Evolutionary conservation across 371 early-diverging fungal genomes (phyloP).

Genomic region (Mucor racemosus): DNA sequence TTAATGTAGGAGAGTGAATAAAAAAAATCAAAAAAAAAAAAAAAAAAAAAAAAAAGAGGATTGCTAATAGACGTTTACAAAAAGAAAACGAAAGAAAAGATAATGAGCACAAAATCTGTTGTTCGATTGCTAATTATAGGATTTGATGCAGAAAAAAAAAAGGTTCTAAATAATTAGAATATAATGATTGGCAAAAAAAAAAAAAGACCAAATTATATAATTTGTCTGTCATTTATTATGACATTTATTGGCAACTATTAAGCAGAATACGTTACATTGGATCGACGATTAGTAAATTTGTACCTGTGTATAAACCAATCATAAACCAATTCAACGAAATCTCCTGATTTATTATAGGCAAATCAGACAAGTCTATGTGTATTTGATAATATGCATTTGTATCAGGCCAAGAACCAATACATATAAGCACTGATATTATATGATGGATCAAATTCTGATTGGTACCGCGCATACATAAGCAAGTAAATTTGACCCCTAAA

Average conservation of each 20-base stretch:
- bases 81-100: neutral
- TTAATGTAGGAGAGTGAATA: neutral
- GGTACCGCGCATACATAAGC: neutral
- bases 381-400: neutral
- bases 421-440: neutral
- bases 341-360: neutral
- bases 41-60: neutral
- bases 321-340: neutral
- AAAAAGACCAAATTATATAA: neutral
- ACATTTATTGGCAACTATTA: neutral
- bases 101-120: neutral
- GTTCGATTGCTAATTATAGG: neutral
- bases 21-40: too few relatives aligned
- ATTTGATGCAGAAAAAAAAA: slow-evolving; percentile 1
- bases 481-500: too few relatives aligned
- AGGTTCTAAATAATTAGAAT: too few relatives aligned
- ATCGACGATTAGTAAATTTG: neutral
- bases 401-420: neutral
- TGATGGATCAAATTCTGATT: neutral
- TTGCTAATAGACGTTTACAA: neutral
- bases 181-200: neutral
- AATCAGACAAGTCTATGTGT: neutral
- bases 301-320: neutral
- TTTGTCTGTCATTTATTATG: neutral
- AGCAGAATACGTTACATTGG: neutral